Conservation (phyloP, 768 basidiomycete species). For the Cyclocybe aegerita region DNA sequence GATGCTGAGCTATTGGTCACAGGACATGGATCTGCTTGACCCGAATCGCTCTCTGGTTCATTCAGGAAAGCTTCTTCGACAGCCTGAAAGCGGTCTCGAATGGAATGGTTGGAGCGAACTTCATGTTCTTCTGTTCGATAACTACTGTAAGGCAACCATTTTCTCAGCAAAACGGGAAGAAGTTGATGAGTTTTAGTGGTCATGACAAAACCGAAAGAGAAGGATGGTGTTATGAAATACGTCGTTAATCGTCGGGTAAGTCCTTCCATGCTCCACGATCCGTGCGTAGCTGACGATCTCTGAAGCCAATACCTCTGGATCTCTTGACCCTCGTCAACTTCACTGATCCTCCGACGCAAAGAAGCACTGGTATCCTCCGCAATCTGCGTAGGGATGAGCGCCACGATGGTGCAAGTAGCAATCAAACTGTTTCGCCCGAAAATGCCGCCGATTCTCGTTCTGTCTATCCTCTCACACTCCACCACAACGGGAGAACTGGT, state of each 20-base stretch:
- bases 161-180: not conserved
- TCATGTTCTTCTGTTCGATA: slow-evolving; percentile 90
- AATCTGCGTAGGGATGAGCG: slow-evolving; percentile 47
- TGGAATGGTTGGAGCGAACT: slow-evolving; percentile 92
- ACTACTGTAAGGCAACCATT: slow-evolving; percentile 66
- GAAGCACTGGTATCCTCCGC: slow-evolving; percentile 71
- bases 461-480: slow-evolving; percentile 86
- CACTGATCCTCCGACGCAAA: slow-evolving; percentile 74
- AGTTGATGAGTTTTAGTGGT: slow-evolving; percentile 59
- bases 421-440: slow-evolving; percentile 32
- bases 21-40: slow-evolving; percentile 89
- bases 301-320: slow-evolving; percentile 89
- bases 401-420: slow-evolving; percentile 22
- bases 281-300: slow-evolving; percentile 7
- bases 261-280: slow-evolving; percentile 6
- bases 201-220: slow-evolving; percentile 83
- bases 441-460: slow-evolving; percentile 61
- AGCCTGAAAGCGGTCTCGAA: slow-evolving; percentile 85
- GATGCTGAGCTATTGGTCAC: not conserved
- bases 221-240: slow-evolving; percentile 73
- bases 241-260: slow-evolving; percentile 78
- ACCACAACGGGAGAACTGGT: slow-evolving; percentile 86
- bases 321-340: slow-evolving; percentile 85
- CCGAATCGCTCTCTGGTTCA: slow-evolving; percentile 83
- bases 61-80: slow-evolving; percentile 78